Conservation (phyloP, 257 asterid species). For the Oldenlandia corymbosa region DNA sequence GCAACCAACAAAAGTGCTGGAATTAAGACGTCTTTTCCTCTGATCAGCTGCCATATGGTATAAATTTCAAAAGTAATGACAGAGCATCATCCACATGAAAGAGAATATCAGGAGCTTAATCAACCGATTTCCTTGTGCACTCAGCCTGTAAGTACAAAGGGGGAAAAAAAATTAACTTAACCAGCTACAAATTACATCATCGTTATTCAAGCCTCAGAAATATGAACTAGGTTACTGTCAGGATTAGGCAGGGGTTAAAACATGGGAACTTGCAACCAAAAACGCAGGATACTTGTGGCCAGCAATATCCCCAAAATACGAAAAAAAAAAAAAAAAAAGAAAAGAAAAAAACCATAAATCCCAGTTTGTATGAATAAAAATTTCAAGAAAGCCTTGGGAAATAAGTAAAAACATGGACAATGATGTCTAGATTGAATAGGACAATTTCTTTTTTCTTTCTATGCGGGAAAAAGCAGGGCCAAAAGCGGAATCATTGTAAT, state of each 20-base stretch:
- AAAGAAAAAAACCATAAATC: too few relatives aligned
- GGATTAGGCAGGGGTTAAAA: too few relatives aligned
- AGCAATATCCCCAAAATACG: too few relatives aligned
- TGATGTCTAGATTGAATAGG: too few relatives aligned
- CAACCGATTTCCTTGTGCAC: conserved; percentile 12
- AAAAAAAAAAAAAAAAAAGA: too few relatives aligned
- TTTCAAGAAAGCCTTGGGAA: too few relatives aligned
- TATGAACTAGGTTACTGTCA: neutral
- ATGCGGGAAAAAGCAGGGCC: too few relatives aligned
- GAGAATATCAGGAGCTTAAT: conserved; percentile 21
- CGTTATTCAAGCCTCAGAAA: neutral
- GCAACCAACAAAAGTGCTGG: conserved; percentile 43
- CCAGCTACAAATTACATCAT: neutral
- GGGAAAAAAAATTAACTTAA: neutral
- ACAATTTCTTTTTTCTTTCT: too few relatives aligned
- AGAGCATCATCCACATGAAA: conserved; percentile 19
- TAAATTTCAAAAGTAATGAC: conserved; percentile 19
- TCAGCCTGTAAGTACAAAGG: conserved; percentile 4
- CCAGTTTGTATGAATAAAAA: too few relatives aligned
- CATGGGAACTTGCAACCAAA: neutral
- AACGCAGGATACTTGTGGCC: neutral
- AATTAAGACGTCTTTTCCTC: conserved; percentile 54
- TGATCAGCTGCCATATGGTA: conserved; percentile 69
- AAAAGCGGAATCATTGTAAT: too few relatives aligned
- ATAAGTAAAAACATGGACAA: too few relatives aligned